Percentiles rank a stretch among this genome's conserved stretches.
Conservation (phyloP, 352 stramenopile genomes). For the Phytophthora nicotianae region DNA sequence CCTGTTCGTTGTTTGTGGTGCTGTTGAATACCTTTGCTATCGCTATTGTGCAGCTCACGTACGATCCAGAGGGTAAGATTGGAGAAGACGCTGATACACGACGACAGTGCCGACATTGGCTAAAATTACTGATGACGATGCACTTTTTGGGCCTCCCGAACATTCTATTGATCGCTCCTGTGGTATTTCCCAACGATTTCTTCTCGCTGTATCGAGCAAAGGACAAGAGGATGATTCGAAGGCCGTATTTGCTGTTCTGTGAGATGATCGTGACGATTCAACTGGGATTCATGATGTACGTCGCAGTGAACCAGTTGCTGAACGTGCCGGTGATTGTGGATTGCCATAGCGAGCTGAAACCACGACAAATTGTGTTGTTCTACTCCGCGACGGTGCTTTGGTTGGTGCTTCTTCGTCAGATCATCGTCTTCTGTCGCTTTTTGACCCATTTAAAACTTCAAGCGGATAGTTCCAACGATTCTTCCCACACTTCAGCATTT, state of each 20-base stretch:
- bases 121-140: slow-evolving; percentile 49
- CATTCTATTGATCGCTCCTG: slow-evolving; percentile 57
- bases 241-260: slow-evolving; percentile 70
- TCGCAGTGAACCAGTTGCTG: slow-evolving; percentile 47
- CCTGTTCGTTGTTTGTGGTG: slow-evolving; percentile 56
- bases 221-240: slow-evolving; percentile 65
- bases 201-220: slow-evolving; percentile 60
- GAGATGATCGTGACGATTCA: slow-evolving; percentile 65
- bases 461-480: slow-evolving; percentile 65
- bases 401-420: slow-evolving; percentile 64
- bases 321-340: slow-evolving; percentile 52
- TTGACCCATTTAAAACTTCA: slow-evolving; percentile 80
- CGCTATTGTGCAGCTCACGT: slow-evolving; percentile 41
- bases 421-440: slow-evolving; percentile 76
- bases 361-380: slow-evolving; percentile 55
- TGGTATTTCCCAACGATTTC: slow-evolving; percentile 56
- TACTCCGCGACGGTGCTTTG: slow-evolving; percentile 64
- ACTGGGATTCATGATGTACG: slow-evolving; percentile 66
- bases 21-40: slow-evolving; percentile 50
- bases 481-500: slow-evolving; percentile 65
- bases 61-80: slow-evolving; percentile 21
- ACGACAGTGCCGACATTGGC: slow-evolving; percentile 38
- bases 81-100: slow-evolving; percentile 15
- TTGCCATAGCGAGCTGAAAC: slow-evolving; percentile 40
- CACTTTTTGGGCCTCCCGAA: slow-evolving; percentile 59